Conservation (phyloP, 1,284 basidiomycete genomes). For the Ganoderma leucocontextum region DNA sequence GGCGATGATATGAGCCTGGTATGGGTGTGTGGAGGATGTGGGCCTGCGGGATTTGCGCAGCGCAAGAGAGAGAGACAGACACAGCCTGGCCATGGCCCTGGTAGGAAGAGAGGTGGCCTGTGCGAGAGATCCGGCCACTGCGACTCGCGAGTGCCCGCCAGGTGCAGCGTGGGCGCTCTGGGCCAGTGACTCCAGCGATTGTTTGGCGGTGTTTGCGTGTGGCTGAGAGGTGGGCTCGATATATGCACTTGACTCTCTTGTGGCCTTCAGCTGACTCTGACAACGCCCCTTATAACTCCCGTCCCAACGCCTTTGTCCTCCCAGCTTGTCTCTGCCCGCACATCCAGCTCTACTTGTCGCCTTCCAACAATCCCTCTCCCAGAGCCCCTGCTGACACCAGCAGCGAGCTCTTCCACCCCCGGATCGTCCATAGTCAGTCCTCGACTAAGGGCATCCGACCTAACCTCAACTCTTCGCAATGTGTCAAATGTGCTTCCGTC, state of each 20-base stretch:
- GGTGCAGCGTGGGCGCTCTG: background rate
- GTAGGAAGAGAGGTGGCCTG: conserved; percentile 6
- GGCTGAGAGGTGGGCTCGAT: conserved; percentile 32
- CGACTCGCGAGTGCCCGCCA: background rate
- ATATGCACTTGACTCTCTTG: conserved; percentile 39
- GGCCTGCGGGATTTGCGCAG: conserved; percentile 1
- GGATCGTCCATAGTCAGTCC: conserved; percentile 44
- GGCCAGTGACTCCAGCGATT: conserved; percentile 36
- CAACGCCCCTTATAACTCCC: conserved; percentile 39
- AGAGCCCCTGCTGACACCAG: conserved; percentile 37
- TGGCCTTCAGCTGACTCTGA: conserved; percentile 35
- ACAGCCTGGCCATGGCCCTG: conserved; percentile 13
- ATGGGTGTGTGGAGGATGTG: background rate
- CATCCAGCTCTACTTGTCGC: background rate
- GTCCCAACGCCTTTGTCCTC: conserved; percentile 22
- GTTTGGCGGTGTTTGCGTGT: conserved; percentile 37
- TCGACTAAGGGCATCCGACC: conserved; percentile 43
- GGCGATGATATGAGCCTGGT: conserved; percentile 16
- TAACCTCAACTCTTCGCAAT: conserved; percentile 36
- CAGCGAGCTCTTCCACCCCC: conserved; percentile 34
- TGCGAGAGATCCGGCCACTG: conserved; percentile 18
- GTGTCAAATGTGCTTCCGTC: conserved; percentile 30
- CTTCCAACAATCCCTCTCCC: conserved; percentile 3
- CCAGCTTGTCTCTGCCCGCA: conserved; percentile 11
- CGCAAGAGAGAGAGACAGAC: background rate